phyloP scores from a whole-genome alignment of 2,329 filamentous ascomycete species.

The Keithomyces neogunnii region DNA sequence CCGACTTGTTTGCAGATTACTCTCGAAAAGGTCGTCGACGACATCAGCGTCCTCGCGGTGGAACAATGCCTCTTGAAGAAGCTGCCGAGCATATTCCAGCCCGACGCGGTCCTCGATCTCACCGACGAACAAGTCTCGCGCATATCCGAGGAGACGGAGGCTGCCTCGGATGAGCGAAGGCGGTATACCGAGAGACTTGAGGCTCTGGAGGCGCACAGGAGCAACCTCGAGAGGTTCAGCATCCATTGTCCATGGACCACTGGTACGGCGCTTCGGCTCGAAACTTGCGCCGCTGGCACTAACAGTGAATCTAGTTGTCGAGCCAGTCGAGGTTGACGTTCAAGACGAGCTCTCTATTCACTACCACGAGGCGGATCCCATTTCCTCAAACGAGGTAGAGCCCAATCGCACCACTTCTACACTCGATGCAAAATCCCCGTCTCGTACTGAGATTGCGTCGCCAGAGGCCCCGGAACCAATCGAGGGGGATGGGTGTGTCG shows the following conservation, averaged over 20 bases:
- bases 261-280: background rate
- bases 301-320: too few relatives aligned
- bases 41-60: slow-evolving; percentile 16
- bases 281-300: too few relatives aligned
- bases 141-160: slow-evolving; percentile 1
- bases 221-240: background rate
- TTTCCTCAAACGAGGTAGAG: too few relatives aligned
- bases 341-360: too few relatives aligned
- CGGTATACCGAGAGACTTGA: slow-evolving; percentile 3
- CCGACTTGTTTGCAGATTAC: slow-evolving; percentile 11
- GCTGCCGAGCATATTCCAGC: slow-evolving; percentile 12
- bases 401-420: too few relatives aligned
- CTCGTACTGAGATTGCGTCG: too few relatives aligned
- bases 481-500: too few relatives aligned
- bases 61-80: slow-evolving; percentile 13
- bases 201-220: background rate
- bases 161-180: slow-evolving; percentile 2
- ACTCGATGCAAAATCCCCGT: too few relatives aligned
- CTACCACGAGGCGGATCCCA: too few relatives aligned
- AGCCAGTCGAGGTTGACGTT: too few relatives aligned
- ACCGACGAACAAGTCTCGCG: slow-evolving; percentile 5
- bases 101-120: slow-evolving; percentile 12
- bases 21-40: slow-evolving; percentile 13
- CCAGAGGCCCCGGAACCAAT: too few relatives aligned
- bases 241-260: background rate